A percentile compares a stretch with the other conserved stretches of the same genome.
Conservation (phyloP, 345 rosid species). For the Eucalyptus paniculata region DNA sequence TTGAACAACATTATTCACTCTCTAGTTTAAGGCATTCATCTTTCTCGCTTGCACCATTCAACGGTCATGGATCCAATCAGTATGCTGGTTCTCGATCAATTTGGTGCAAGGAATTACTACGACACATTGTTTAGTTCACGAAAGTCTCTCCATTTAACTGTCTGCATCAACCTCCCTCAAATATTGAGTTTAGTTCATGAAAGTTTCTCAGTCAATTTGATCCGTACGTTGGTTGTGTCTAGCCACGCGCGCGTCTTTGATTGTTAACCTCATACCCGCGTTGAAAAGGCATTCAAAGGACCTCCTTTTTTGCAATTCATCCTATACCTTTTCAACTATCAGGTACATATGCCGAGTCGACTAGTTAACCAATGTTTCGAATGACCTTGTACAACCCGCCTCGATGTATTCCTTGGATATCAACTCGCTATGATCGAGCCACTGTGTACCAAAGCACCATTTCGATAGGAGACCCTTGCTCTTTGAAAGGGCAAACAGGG, state of each 20-base stretch:
- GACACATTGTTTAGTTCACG: neutral
- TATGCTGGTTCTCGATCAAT: neutral
- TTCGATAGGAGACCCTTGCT: neutral
- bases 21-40: neutral
- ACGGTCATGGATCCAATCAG: neutral
- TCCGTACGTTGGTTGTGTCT: neutral
- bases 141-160: neutral
- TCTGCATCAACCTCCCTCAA: neutral
- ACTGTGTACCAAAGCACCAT: neutral
- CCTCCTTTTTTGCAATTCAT: neutral
- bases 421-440: neutral
- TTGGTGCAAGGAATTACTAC: neutral
- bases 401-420: neutral
- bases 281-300: neutral
- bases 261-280: neutral
- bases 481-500: no score
- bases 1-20: neutral
- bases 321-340: neutral
- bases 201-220: no score
- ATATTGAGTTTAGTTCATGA: neutral
- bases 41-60: neutral
- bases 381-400: neutral
- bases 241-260: neutral
- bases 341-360: neutral
- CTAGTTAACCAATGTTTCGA: neutral